phyloP scores from a whole-genome alignment of 2,329 filamentous ascomycete species.

The Alternaria incomplexa region DNA sequence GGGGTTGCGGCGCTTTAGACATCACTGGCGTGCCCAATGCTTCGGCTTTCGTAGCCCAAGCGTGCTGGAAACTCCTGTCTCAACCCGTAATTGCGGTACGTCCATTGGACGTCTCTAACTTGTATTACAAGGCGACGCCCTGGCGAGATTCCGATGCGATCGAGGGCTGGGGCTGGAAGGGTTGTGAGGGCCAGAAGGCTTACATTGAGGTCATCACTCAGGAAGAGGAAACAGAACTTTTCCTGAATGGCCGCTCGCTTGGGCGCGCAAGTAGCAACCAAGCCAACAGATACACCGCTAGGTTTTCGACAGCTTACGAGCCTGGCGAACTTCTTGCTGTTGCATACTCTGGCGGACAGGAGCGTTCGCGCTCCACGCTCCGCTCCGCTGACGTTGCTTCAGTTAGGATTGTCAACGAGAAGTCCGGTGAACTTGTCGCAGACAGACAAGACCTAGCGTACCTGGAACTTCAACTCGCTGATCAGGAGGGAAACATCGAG shows the following conservation, averaged over 20 bases:
- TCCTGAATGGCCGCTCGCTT: neutral
- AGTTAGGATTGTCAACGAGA: neutral
- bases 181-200: neutral
- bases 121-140: neutral
- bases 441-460: neutral
- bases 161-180: neutral
- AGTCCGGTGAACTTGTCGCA: neutral
- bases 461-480: neutral
- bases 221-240: neutral
- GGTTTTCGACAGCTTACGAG: neutral
- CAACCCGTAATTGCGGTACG: neutral
- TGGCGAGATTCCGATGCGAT: neutral
- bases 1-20: neutral
- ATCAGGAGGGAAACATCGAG: neutral
- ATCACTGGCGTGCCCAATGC: neutral
- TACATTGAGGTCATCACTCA: neutral
- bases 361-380: neutral
- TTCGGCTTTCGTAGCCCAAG: neutral
- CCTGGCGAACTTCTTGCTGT: neutral
- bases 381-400: neutral
- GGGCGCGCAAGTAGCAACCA: neutral
- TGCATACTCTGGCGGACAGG: neutral
- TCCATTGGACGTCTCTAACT: neutral
- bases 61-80: neutral
- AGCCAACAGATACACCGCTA: neutral